Evolutionary conservation across 345 rosid species (phyloP).

Genomic region (Populus davidiana): DNA sequence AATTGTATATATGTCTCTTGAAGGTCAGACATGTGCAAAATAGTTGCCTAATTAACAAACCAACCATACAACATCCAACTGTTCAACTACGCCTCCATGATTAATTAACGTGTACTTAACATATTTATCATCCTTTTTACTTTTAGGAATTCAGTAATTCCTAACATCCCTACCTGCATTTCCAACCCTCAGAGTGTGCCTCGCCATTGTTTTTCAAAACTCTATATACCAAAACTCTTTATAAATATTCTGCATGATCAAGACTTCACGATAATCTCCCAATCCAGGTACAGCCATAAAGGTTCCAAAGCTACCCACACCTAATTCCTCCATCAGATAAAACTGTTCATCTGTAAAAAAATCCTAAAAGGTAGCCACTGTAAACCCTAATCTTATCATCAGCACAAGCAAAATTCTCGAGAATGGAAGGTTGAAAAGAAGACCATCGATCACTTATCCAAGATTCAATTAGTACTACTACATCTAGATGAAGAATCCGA

Average conservation of each 20-base stretch:
- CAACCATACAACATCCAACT: neutral
- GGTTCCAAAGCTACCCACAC: neutral
- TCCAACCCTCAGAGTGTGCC: neutral
- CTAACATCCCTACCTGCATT: neutral
- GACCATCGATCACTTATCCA: neutral
- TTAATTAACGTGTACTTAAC: neutral
- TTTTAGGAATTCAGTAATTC: neutral
- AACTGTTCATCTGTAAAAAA: neutral
- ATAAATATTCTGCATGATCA: neutral
- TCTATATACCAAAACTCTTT: no score
- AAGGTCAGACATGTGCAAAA: neutral
- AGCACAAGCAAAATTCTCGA: neutral
- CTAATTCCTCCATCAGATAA: neutral
- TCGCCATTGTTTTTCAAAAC: neutral
- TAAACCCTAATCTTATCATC: no score
- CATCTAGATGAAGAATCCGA: neutral
- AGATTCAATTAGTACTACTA: neutral
- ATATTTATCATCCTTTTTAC: neutral
- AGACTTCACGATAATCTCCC: neutral
- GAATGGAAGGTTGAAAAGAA: neutral
- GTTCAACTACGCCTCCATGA: neutral
- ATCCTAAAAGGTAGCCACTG: no score
- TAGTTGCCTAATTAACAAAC: neutral
- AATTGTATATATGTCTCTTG: neutral
- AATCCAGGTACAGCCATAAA: neutral